Evolutionary conservation across 257 asterid species (phyloP).

Genomic region (Forsythia viridissima): DNA sequence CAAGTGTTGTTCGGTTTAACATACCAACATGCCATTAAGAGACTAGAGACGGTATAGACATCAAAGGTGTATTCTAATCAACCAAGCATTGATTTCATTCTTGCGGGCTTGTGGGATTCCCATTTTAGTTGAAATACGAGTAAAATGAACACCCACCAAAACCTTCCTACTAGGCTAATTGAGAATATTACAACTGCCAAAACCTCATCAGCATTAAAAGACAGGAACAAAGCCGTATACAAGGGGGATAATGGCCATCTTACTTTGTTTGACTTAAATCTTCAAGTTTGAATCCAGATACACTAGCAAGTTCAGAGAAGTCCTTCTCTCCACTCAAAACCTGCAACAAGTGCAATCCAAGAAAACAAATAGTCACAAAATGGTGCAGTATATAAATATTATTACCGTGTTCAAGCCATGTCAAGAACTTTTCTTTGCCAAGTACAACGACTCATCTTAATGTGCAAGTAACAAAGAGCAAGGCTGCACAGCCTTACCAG

Average conservation of each 20-base stretch:
- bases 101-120: neutral
- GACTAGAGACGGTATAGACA: neutral
- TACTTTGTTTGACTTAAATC: constrained; percentile 50
- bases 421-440: constrained; percentile 2
- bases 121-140: neutral
- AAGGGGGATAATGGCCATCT: neutral
- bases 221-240: neutral
- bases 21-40: neutral
- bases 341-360: constrained; percentile 38
- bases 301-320: constrained; percentile 69
- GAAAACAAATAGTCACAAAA: constrained; percentile 10
- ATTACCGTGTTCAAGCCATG: neutral
- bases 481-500: neutral
- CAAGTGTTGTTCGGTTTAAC: neutral
- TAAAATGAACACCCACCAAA: neutral
- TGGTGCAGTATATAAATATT: neutral
- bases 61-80: neutral
- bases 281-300: constrained; percentile 68
- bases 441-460: neutral
- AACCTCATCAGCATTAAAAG: neutral
- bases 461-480: neutral
- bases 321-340: constrained; percentile 69
- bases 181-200: neutral
- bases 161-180: neutral
- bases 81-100: neutral